Evolutionary conservation across 495 filamentous ascomycete genomes (phyloP).

Genomic region (Chaetomidium leptoderma): DNA sequence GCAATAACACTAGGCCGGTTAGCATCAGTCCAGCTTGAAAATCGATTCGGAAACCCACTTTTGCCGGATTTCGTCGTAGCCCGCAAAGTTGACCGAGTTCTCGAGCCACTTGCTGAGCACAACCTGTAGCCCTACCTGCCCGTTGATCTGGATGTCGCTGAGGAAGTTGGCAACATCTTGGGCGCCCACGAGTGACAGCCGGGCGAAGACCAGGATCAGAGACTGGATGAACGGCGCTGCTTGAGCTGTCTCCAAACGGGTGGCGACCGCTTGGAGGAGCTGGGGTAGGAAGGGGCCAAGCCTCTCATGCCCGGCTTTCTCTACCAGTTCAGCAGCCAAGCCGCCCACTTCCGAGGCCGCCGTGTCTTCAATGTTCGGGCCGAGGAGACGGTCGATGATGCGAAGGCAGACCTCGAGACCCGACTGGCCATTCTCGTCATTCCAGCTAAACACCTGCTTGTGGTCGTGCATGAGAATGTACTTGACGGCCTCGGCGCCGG

Average conservation of each 20-base stretch:
- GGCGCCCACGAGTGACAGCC: constrained; percentile 76
- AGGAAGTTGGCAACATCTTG: constrained; percentile 91
- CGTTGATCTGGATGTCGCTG: constrained; percentile 70
- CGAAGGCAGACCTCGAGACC: constrained; percentile 84
- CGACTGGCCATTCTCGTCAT: constrained; percentile 66
- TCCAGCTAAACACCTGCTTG: constrained; percentile 79
- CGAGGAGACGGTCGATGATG: constrained; percentile 90
- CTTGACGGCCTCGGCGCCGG: constrained; percentile 80
- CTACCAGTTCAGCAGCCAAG: constrained; percentile 89
- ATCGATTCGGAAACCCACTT: constrained; percentile 59
- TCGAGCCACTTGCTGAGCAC: constrained; percentile 94
- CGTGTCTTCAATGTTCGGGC: constrained; percentile 75
- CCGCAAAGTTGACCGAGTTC: constrained; percentile 91
- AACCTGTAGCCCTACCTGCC: constrained; percentile 73
- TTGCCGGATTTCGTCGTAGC: constrained; percentile 93
- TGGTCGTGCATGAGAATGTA: constrained; percentile 84
- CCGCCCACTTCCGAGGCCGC: constrained; percentile 95
- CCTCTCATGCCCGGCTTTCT: constrained; percentile 82
- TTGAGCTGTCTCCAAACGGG: constrained; percentile 71
- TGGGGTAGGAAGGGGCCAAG: constrained; percentile 86
- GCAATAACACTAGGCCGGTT: constrained; percentile 68
- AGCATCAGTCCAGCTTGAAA: constrained; percentile 24
- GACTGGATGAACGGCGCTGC: constrained; percentile 82
- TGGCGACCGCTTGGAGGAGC: constrained; percentile 88
- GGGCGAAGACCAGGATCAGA: constrained; percentile 89